Conservation (phyloP, 2,329 filamentous ascomycete genomes). For the Aspergillus sp. region DNA sequence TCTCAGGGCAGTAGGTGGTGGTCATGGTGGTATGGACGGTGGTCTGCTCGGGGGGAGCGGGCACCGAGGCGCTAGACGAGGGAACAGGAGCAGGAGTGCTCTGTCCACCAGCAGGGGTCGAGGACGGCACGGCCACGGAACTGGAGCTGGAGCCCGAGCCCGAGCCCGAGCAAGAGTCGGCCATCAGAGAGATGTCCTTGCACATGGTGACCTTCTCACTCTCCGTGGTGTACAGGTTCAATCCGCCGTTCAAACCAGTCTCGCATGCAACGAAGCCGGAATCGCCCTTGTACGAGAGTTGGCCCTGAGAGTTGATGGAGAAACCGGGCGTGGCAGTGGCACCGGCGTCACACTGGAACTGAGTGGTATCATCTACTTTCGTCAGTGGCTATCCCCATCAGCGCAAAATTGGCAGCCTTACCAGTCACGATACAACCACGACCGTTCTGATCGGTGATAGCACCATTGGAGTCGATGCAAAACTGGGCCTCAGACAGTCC, state of each 20-base stretch:
- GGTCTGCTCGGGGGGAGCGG: background rate
- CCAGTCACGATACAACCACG: slow-evolving; percentile 65
- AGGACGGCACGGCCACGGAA: slow-evolving; percentile 8
- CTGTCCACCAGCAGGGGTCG: background rate
- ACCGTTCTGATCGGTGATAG: slow-evolving; percentile 55
- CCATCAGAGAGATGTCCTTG: slow-evolving; percentile 31
- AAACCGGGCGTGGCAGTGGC: slow-evolving; percentile 56
- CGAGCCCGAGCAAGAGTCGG: slow-evolving; percentile 36
- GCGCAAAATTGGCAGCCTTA: slow-evolving; percentile 26
- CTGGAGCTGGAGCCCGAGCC: slow-evolving; percentile 15
- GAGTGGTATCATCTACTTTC: slow-evolving; percentile 51
- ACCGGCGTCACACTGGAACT: slow-evolving; percentile 62
- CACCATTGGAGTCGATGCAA: slow-evolving; percentile 54
- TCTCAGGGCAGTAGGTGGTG: slow-evolving; percentile 17
- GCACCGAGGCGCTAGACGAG: slow-evolving; percentile 5
- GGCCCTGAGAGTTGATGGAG: slow-evolving; percentile 53
- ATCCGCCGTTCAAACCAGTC: slow-evolving; percentile 44
- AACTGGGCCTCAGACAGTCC: slow-evolving; percentile 50
- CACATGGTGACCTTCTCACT: slow-evolving; percentile 33
- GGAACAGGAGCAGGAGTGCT: slow-evolving; percentile 10
- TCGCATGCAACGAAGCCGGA: slow-evolving; percentile 61
- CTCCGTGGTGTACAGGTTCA: slow-evolving; percentile 44
- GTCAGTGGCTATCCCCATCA: background rate
- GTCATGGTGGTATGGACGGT: slow-evolving; percentile 20
- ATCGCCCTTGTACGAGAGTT: slow-evolving; percentile 52